phyloP scores from a whole-genome alignment of 768 basidiomycete species.

The Strobilomyces echinocephalus region DNA sequence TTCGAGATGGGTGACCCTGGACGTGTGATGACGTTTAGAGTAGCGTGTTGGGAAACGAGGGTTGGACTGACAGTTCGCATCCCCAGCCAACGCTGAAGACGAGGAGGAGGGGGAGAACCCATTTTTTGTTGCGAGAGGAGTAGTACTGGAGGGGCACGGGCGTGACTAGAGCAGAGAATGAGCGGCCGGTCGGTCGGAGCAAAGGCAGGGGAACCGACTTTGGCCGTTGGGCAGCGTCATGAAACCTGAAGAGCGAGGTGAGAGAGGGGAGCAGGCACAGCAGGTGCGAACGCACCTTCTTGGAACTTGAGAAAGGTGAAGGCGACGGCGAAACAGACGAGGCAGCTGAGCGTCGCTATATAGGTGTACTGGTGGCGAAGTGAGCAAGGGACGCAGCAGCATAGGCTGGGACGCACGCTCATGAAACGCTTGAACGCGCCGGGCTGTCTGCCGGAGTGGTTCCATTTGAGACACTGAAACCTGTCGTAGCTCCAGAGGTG shows the following conservation, averaged over 20 bases:
- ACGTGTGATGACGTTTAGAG: background rate
- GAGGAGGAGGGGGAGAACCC: slow-evolving; percentile 68
- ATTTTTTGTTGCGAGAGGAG: slow-evolving; percentile 38
- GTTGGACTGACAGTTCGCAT: slow-evolving; percentile 56
- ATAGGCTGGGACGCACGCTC: slow-evolving; percentile 55
- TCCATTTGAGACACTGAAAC: slow-evolving; percentile 72
- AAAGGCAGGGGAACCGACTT: slow-evolving; percentile 6
- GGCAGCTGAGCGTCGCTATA: slow-evolving; percentile 59
- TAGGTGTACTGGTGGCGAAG: slow-evolving; percentile 63
- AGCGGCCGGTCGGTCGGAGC: background rate
- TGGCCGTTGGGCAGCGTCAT: slow-evolving; percentile 6
- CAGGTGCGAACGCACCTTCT: slow-evolving; percentile 47
- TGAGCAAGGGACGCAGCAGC: slow-evolving; percentile 8
- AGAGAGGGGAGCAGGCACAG: background rate
- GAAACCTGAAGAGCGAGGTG: slow-evolving; percentile 12
- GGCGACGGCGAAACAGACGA: slow-evolving; percentile 58
- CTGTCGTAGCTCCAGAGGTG: slow-evolving; percentile 81
- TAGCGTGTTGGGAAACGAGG: background rate
- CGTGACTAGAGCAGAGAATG: slow-evolving; percentile 36
- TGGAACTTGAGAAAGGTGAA: slow-evolving; percentile 65
- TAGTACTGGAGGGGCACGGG: slow-evolving; percentile 57
- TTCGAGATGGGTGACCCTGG: slow-evolving; percentile 77
- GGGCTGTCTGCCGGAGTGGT: slow-evolving; percentile 62
- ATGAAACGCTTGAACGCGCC: slow-evolving; percentile 86
- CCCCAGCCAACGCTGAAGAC: slow-evolving; percentile 71